Evolutionary conservation across 2,329 filamentous ascomycete species (phyloP), one percentile per base, ranked within the genome.

Genomic region (Penicillium rolfsii): DNA sequence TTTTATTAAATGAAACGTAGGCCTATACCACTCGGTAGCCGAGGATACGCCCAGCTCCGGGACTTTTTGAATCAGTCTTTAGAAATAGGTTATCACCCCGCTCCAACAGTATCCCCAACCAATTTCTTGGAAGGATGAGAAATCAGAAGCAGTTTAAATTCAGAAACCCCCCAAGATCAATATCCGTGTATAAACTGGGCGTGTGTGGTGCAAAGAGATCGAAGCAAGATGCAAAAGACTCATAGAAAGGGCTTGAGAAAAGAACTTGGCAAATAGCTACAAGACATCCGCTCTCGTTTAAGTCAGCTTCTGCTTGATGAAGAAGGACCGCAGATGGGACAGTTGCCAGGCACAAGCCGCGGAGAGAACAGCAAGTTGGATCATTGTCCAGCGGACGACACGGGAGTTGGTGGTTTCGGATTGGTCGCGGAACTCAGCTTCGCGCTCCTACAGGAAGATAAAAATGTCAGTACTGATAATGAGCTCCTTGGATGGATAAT

Each of bases 261-360:
- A 45, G 60, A 61, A 55, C 28, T 24, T 7, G 35, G 26, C 59
- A 33, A 46, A 57, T 45, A 43, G 52, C 46, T 57, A 38, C 24
- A 14, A 40, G 33, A 35, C 2, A n/a, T 36, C 16, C 11, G 24
- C 14, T 70, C 70, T 79, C 45, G 16, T 36, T 9, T 87, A 99
- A 62, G 95, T 98, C 77, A 99, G 88, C 85, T 99, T 99, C 83
- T 98, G 94, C 86, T 99, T 99, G 84, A 99, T 99, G 83, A 99
- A 99, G 86, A 99, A 99, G 50, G 91, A 90, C 70, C 95, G 87
- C 71, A 99, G 85, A 80, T 99, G 94, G 57, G 93, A 96, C 50
- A 99, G 84, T 79, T 99, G 95, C 95, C 95, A 99, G 63, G 92
- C 91, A 80, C 95, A 99, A 36, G 95, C 97, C 58, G 89, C 84